phyloP scores from a whole-genome alignment of 83 land plant species.

The Thuja plicata region DNA sequence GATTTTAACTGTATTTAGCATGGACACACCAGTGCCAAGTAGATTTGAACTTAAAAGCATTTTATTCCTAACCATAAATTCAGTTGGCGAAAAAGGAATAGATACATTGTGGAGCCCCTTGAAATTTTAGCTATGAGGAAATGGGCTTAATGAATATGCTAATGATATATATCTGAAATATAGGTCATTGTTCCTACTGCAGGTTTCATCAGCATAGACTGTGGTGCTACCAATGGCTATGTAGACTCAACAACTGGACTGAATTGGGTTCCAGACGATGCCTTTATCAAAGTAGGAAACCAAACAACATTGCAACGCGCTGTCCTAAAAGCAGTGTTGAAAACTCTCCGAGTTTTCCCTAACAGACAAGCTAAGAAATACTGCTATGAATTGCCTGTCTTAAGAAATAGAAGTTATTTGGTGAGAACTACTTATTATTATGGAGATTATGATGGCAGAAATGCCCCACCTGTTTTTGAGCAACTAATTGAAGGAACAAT shows the following conservation, averaged over 20 bases:
- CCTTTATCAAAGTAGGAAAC: conserved; percentile 34
- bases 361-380: conserved; percentile 32
- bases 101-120: not conserved
- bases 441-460: conserved; percentile 60
- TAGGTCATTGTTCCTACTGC: not conserved
- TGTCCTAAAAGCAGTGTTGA: conserved; percentile 16
- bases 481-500: conserved; percentile 55
- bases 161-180: not conserved
- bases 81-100: no score
- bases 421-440: conserved; percentile 58
- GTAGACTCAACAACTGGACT: conserved; percentile 8
- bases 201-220: conserved; percentile 43
- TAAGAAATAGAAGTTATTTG: conserved; percentile 32
- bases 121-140: no score
- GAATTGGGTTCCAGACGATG: conserved; percentile 35
- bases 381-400: conserved; percentile 48
- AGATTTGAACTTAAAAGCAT: no score
- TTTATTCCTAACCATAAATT: no score
- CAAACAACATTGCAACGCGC: conserved; percentile 16
- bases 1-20: no score
- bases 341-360: conserved; percentile 49
- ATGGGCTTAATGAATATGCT: not conserved
- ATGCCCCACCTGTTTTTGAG: conserved; percentile 58
- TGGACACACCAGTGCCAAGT: no score
- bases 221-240: conserved; percentile 33